Evolutionary conservation across 208 protist species (phyloP).

Genomic region (Vickermania ingenoplastis): DNA sequence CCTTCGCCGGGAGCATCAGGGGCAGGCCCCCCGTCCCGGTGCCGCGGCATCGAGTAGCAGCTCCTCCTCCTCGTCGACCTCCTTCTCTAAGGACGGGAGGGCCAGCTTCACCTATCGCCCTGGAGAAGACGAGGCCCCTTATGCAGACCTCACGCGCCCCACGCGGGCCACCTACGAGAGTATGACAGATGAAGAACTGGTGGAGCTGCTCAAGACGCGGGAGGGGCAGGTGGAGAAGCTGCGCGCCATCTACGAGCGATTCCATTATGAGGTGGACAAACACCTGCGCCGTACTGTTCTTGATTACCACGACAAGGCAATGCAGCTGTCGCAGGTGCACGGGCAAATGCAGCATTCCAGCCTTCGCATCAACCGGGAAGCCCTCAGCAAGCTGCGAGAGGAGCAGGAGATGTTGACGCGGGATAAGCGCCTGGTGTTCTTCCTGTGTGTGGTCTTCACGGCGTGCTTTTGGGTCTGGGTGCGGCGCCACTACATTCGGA

Average conservation of each 20-base stretch:
- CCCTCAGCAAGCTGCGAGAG: conserved; percentile 68
- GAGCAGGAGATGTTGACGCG: conserved; percentile 77
- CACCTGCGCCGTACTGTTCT: conserved; percentile 73
- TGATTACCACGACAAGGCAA: conserved; percentile 85
- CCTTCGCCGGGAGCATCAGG: no score
- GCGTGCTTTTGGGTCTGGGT: conserved; percentile 82
- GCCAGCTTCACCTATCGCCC: neutral
- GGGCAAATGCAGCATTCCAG: conserved; percentile 74
- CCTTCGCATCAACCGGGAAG: conserved; percentile 69
- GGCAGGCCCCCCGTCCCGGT: no score
- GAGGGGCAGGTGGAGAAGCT: conserved; percentile 53
- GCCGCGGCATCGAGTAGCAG: no score
- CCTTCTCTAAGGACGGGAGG: neutral
- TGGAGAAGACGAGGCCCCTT: neutral
- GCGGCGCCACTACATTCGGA: conserved; percentile 62
- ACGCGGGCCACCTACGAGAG: conserved; percentile 62
- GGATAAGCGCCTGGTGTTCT: conserved; percentile 59
- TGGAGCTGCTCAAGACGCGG: conserved; percentile 36
- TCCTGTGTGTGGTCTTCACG: conserved; percentile 38
- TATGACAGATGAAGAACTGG: conserved; percentile 48
- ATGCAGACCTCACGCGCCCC: conserved; percentile 22
- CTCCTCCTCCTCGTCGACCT: no score
- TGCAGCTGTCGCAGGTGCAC: conserved; percentile 83
- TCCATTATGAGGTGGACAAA: conserved; percentile 82
- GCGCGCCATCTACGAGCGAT: conserved; percentile 62